These are phyloP conservation scores for Russula virescens DNA, from an alignment of 768 basidiomycete species.

Conservation along the genomic window DNA sequence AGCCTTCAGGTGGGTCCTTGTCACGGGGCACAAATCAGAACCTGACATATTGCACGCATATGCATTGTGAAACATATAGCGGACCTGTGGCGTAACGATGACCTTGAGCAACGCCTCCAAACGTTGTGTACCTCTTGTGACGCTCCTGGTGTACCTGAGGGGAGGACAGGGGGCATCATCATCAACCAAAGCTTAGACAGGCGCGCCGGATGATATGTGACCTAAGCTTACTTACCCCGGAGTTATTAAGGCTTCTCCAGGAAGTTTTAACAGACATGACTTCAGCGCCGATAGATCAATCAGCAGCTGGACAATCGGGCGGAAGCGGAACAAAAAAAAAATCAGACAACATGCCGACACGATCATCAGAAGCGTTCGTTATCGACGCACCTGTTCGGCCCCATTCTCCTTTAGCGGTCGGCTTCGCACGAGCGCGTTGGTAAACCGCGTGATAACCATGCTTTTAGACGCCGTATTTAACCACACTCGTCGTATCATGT, in stretches of 20 bases:
- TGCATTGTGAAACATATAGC: conserved; percentile 27
- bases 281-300: conserved; percentile 90
- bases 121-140: conserved; percentile 73
- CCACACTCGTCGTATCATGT: not conserved
- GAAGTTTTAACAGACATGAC: conserved; percentile 73
- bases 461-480: conserved; percentile 35
- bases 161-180: not conserved
- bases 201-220: not conserved
- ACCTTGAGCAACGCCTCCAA: conserved; percentile 93
- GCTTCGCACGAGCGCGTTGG: conserved; percentile 82
- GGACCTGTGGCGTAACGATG: conserved; percentile 85
- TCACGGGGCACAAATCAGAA: conserved; percentile 9
- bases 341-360: not conserved
- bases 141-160: conserved; percentile 70
- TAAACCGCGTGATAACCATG: conserved; percentile 80
- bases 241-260: conserved; percentile 59
- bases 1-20: conserved; percentile 87
- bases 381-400: conserved; percentile 84
- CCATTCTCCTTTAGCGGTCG: conserved; percentile 88
- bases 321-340: not conserved
- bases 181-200: not conserved
- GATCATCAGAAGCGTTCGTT: not conserved
- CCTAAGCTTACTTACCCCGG: conserved; percentile 52
- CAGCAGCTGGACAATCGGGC: conserved; percentile 49
- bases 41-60: conserved; percentile 2